phyloP scores from a whole-genome alignment of 306 rosid genomes.

The Astragalus membranaceus region DNA sequence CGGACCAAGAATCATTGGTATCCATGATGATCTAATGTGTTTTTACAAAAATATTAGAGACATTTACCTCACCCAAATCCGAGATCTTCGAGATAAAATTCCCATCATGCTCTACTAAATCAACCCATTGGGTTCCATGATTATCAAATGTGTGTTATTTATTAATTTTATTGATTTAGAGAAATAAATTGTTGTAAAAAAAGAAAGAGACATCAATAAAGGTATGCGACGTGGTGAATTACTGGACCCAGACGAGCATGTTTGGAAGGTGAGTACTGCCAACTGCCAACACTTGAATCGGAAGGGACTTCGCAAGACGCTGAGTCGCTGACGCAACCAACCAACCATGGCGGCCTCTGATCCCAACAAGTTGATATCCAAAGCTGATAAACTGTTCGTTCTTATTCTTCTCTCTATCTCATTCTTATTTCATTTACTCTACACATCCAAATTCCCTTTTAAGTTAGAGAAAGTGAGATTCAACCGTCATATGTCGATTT shows the following conservation, averaged over 20 bases:
- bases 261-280: background rate
- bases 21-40: too few relatives aligned
- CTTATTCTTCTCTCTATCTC: background rate
- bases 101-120: too few relatives aligned
- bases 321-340: background rate
- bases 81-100: too few relatives aligned
- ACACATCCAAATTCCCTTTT: background rate
- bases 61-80: too few relatives aligned
- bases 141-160: too few relatives aligned
- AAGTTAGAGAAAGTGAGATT: background rate
- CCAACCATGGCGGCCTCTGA: constrained; percentile 59
- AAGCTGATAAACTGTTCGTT: constrained; percentile 72
- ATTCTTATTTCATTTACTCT: background rate
- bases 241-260: background rate
- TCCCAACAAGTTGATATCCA: constrained; percentile 58
- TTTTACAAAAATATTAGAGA: too few relatives aligned
- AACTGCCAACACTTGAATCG: constrained; percentile 4
- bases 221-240: background rate
- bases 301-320: constrained; percentile 12
- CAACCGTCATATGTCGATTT: background rate
- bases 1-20: too few relatives aligned
- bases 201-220: background rate
- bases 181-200: background rate
- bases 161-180: background rate
- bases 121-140: too few relatives aligned